Percentiles rank a stretch among this genome's conserved stretches.
These are phyloP conservation scores for Arachnomyces sp. DNA, from an alignment of 2,329 filamentous ascomycete genomes.

Conservation along the genomic window DNA sequence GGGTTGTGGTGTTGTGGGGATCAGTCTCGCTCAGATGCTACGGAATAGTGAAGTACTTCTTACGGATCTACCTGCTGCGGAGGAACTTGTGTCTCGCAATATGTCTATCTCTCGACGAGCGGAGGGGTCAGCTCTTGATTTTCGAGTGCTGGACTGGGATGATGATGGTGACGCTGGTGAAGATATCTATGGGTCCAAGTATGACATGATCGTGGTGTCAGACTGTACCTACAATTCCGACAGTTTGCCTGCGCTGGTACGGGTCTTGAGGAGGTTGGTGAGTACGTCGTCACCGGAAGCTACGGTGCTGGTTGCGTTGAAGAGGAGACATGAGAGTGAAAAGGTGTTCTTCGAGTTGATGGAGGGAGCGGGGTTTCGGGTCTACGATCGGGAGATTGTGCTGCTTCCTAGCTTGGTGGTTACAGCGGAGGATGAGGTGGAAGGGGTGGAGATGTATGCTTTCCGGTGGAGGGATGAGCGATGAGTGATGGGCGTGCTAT, in stretches of 20 bases:
- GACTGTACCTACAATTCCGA: conserved; percentile 70
- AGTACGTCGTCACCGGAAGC: conserved; percentile 39
- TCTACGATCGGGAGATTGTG: conserved; percentile 25
- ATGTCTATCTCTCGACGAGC: conserved; percentile 38
- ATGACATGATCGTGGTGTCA: conserved; percentile 57
- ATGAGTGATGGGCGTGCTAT: background rate
- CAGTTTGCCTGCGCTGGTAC: conserved; percentile 56
- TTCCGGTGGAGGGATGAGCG: conserved; percentile 18
- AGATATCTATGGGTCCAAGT: conserved; percentile 27
- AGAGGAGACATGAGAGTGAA: conserved; percentile 61
- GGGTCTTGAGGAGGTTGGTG: conserved; percentile 46
- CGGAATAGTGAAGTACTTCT: conserved; percentile 48
- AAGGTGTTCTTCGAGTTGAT: conserved; percentile 59
- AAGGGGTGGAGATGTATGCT: conserved; percentile 32
- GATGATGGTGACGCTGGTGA: conserved; percentile 38
- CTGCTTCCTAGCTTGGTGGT: conserved; percentile 25
- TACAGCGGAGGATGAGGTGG: conserved; percentile 25
- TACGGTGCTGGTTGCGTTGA: conserved; percentile 55
- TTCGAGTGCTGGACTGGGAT: conserved; percentile 59
- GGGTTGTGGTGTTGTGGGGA: conserved; percentile 62
- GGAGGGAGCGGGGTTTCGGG: conserved; percentile 29
- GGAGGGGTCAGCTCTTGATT: conserved; percentile 37
- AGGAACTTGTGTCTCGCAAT: conserved; percentile 54
- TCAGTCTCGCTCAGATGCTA: conserved; percentile 52
- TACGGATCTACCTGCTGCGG: conserved; percentile 60